Conservation (phyloP, 1,284 basidiomycete genomes). For the Pyrrhoderma lamaoense region DNA sequence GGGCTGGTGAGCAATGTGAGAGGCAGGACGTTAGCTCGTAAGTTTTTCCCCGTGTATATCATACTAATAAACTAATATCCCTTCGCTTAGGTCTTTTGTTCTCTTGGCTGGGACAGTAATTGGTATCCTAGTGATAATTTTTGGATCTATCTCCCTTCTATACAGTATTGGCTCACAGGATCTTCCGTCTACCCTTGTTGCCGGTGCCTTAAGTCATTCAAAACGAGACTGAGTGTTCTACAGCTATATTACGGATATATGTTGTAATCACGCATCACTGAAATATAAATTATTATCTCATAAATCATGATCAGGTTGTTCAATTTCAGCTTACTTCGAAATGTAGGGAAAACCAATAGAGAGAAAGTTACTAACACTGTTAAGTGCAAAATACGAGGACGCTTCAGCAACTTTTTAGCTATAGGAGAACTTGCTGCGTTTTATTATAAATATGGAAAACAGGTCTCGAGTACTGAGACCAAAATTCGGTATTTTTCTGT, state of each 20-base stretch:
- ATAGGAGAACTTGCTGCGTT: too few species aligned
- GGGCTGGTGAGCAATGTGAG: conserved; percentile 71
- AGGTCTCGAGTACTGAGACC: too few species aligned
- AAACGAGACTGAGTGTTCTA: conserved; percentile 12
- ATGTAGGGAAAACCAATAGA: too few species aligned
- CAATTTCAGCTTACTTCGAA: too few species aligned
- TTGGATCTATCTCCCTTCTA: conserved; percentile 61
- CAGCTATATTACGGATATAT: not conserved
- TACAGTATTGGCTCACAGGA: conserved; percentile 51
- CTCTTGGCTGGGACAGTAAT: conserved; percentile 63
- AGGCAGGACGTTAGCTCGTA: conserved; percentile 72
- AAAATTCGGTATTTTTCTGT: too few species aligned
- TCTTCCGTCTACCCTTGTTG: conserved; percentile 64
- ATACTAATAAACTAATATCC: not conserved
- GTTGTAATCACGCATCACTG: not conserved
- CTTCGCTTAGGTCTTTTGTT: conserved; percentile 53
- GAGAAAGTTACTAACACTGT: too few species aligned
- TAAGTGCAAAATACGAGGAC: too few species aligned
- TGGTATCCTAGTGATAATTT: conserved; percentile 53
- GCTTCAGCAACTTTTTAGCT: too few species aligned
- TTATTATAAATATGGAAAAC: too few species aligned
- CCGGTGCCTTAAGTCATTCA: conserved; percentile 31
- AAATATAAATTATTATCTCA: not conserved
- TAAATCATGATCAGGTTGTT: too few species aligned
- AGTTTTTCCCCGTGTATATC: conserved; percentile 25